Evolutionary conservation across 2,329 filamentous ascomycete species (phyloP).

Genomic region (Phoma herbarum): DNA sequence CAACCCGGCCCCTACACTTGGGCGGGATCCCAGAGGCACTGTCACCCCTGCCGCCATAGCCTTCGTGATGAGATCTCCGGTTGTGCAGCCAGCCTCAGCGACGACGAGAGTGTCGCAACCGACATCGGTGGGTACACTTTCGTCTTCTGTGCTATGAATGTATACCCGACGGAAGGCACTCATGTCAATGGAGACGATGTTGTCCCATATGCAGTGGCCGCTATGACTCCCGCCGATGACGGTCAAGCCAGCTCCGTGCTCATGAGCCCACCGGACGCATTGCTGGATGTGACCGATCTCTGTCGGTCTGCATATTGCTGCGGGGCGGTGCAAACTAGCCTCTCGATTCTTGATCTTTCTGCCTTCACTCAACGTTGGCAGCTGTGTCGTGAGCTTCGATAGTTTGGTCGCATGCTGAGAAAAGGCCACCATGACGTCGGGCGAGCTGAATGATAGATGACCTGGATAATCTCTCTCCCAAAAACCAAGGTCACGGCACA

Average conservation of each 20-base stretch:
- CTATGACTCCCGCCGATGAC: slow-evolving; percentile 68
- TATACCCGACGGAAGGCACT: slow-evolving; percentile 62
- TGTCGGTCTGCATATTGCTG: slow-evolving; percentile 58
- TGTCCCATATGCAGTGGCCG: slow-evolving; percentile 64
- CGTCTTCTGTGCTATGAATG: slow-evolving; percentile 43
- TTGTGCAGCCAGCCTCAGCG: no score
- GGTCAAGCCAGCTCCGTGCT: slow-evolving; percentile 57
- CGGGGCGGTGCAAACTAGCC: slow-evolving; percentile 57
- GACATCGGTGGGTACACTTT: slow-evolving; percentile 22
- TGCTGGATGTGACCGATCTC: slow-evolving; percentile 60
- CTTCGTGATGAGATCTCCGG: no score
- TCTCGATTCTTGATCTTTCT: slow-evolving; percentile 62
- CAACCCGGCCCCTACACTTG: no score
- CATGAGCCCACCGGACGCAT: slow-evolving; percentile 66
- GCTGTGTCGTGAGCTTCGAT: no score
- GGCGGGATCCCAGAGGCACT: no score
- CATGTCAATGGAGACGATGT: slow-evolving; percentile 68
- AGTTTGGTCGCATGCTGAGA: no score
- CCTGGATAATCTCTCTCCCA: no score
- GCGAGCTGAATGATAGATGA: no score
- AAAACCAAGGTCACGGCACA: no score
- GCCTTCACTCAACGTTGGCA: no score
- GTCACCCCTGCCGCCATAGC: no score
- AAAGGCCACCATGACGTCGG: no score
- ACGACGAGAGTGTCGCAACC: slow-evolving; percentile 33